Base-by-base conservation (phyloP, 257 asterid genomes). In the Salvia splendens region DNA sequence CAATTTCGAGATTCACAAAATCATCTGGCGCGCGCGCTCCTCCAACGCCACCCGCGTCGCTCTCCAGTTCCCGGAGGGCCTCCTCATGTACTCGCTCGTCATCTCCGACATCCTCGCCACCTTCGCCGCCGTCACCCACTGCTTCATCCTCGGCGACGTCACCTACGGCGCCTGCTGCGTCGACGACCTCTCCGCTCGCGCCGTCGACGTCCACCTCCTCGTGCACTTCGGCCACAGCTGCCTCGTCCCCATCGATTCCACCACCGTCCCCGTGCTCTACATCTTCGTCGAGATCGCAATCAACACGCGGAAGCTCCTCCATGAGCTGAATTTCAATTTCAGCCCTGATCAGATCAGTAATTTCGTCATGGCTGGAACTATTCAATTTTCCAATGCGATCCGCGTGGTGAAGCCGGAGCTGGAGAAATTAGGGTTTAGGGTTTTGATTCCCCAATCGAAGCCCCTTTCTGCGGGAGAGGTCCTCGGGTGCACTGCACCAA, bases 381-480 rank as follows among this genome's bases (percentile, higher is more conserved):
- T 93, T 61, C 97, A 93, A 48, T 93, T 93, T 66, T 86, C 92
- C 5, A 77, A 73, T 10, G 99, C 96, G 0, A 90, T 90, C 68
- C 84, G 99, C 4, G 88, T 90, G 17, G 97, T 83, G 40, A 93
- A 82, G 84, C 91, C 92, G 7, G 95, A 90, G 61, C 84, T 93
- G 15, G 95, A 90, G 75, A 84, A 80, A 17, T 56, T 86, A 28
- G 97, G 97, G 83, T 93, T 93, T 81, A 82, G 77, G 82, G 88
- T 90, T 68, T 73, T 90, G 69, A 73, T 90, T 41, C 99, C 97
- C 33, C 97, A 93, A 61, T 79, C 96, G 0, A 93, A 83, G 74
- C 99, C 99, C n/a, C 80, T 93, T 49, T 93, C 99, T 3, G 99
- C 95, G 1, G 99, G 97, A 71, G 97, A 93, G 58, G 97, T 93